These are phyloP conservation scores for Scytalidium sp. DNA, from an alignment of 2,329 filamentous ascomycete genomes.

Conservation along the genomic window DNA sequence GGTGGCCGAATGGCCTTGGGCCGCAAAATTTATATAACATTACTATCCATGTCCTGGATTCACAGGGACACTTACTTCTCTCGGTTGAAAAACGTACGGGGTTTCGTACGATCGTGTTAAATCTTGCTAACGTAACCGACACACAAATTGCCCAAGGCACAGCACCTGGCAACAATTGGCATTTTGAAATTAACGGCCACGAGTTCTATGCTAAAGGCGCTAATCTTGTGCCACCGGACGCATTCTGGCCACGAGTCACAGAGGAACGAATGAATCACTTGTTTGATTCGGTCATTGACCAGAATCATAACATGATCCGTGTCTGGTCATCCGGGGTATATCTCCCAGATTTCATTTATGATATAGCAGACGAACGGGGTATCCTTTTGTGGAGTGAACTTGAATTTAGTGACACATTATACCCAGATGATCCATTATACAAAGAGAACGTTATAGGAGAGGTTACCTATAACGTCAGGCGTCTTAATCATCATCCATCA, in stretches of 20 bases:
- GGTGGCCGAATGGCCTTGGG: constrained; percentile 60
- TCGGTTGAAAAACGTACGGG: constrained; percentile 52
- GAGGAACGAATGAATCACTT: constrained; percentile 46
- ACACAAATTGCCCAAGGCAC: constrained; percentile 51
- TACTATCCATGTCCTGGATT: constrained; percentile 43
- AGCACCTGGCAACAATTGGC: constrained; percentile 56
- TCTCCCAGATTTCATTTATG: constrained; percentile 59
- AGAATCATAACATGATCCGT: constrained; percentile 63
- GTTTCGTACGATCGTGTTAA: constrained; percentile 62
- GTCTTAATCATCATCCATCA: constrained; percentile 59
- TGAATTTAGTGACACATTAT: constrained; percentile 58
- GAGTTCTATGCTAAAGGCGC: constrained; percentile 63
- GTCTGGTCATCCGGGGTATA: constrained; percentile 62
- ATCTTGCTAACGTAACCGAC: constrained; percentile 50
- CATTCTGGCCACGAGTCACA: constrained; percentile 61
- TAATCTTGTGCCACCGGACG: constrained; percentile 61
- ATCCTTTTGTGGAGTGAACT: constrained; percentile 63
- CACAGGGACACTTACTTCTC: constrained; percentile 31
- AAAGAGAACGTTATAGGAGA: constrained; percentile 55
- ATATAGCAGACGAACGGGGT: constrained; percentile 58
- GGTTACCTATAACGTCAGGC: constrained; percentile 55
- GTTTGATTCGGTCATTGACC: constrained; percentile 51
- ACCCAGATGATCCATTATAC: constrained; percentile 51
- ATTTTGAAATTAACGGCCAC: constrained; percentile 64
- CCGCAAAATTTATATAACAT: constrained; percentile 55